phyloP scores from a whole-genome alignment of 2,329 filamentous ascomycete species.

The Verticillium dahliae region DNA sequence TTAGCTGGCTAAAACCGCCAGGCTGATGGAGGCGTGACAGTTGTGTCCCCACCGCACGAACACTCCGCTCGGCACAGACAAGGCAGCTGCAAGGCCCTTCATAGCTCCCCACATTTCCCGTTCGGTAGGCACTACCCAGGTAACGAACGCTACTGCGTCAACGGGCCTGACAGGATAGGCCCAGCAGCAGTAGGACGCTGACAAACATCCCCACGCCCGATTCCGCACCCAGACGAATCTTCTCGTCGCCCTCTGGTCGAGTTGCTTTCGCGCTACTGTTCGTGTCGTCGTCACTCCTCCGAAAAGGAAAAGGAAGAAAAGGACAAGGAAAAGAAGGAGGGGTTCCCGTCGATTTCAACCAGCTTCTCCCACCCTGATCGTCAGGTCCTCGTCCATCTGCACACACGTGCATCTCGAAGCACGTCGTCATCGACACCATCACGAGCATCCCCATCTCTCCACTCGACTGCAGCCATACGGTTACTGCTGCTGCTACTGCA shows the following conservation, averaged over 20 bases:
- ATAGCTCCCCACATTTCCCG: slow-evolving; percentile 8
- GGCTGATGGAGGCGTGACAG: background rate
- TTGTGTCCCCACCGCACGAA: background rate
- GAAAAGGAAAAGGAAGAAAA: background rate
- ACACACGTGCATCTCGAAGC: too few relatives aligned
- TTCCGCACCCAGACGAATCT: background rate
- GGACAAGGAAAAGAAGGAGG: background rate
- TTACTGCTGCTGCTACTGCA: background rate
- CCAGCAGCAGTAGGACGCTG: slow-evolving; percentile 5
- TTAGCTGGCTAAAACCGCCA: background rate
- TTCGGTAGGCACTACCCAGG: background rate
- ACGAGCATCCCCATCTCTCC: background rate
- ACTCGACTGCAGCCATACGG: too few relatives aligned
- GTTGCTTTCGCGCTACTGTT: background rate
- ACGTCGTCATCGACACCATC: background rate
- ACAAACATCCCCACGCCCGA: slow-evolving; percentile 6
- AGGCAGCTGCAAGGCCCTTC: slow-evolving; percentile 9
- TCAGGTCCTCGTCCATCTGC: too few relatives aligned
- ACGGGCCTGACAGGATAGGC: too few relatives aligned
- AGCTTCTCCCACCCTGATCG: background rate
- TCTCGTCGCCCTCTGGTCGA: background rate
- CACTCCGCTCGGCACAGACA: background rate
- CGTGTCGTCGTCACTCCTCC: background rate
- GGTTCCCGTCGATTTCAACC: background rate
- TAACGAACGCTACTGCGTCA: background rate